Conservation (phyloP, 1,139 yeast genomes). For the Candida sanyaensis region DNA sequence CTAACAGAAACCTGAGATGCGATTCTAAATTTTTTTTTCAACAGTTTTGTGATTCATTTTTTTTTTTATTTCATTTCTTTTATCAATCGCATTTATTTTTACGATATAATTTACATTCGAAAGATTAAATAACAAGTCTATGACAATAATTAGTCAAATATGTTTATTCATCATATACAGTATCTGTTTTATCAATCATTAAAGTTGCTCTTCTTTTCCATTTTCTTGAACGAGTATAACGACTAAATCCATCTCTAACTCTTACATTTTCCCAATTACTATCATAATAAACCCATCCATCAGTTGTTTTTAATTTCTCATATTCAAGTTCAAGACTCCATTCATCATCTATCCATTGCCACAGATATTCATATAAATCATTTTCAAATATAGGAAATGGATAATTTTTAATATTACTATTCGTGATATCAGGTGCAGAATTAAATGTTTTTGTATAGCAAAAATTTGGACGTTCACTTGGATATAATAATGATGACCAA, state of each 20-base stretch:
- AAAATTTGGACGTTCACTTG: constrained; percentile 52
- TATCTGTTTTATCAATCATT: constrained; percentile 41
- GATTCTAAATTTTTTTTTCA: background rate
- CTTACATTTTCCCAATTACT: constrained; percentile 50
- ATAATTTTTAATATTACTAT: constrained; percentile 29
- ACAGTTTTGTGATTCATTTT: background rate
- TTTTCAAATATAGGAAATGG: constrained; percentile 50
- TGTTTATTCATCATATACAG: constrained; percentile 23
- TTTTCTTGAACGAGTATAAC: constrained; percentile 51
- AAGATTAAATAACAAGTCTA: too few species aligned
- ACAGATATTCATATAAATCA: constrained; percentile 42
- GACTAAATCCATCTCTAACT: constrained; percentile 47
- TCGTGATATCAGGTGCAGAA: constrained; percentile 29
- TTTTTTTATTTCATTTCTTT: too few species aligned
- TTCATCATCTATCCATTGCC: constrained; percentile 57
- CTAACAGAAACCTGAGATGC: background rate
- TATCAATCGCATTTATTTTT: too few species aligned
- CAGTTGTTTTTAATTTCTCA: constrained; percentile 33
- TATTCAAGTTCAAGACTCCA: constrained; percentile 51
- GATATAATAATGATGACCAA: constrained; percentile 54
- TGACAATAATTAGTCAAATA: background rate
- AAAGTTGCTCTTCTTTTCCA: constrained; percentile 53
- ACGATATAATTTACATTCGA: too few species aligned
- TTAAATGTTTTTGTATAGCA: constrained; percentile 46
- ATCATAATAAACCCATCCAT: constrained; percentile 59